Evolutionary conservation across 768 basidiomycete genomes (phyloP).

Genomic region (Boletus sensibilis): DNA sequence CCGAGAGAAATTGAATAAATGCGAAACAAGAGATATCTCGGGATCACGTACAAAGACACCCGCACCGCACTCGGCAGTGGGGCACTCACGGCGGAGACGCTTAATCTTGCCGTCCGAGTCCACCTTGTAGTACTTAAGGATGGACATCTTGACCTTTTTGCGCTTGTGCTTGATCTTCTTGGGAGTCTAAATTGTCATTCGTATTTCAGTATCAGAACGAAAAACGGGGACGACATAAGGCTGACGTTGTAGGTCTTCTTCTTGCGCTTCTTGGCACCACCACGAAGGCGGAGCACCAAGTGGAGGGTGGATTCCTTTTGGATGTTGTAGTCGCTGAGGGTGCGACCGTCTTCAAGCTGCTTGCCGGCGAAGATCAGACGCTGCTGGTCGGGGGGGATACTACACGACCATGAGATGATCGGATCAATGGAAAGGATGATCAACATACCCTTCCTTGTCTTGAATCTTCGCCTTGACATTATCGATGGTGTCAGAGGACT

Average conservation of each 20-base stretch:
- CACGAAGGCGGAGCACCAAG: constrained; percentile 94
- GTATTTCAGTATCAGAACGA: constrained; percentile 4
- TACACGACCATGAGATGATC: constrained; percentile 28
- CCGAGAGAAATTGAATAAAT: constrained; percentile 7
- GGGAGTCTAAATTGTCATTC: constrained; percentile 60
- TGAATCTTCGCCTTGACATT: constrained; percentile 98
- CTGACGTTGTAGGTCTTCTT: constrained; percentile 98
- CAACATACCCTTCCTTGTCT: constrained; percentile 87
- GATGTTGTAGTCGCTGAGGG: constrained; percentile 93
- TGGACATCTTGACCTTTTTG: constrained; percentile 99
- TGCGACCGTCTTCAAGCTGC: constrained; percentile 98
- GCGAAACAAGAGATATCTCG: not conserved
- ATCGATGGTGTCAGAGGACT: constrained; percentile 96
- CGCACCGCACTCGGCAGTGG: constrained; percentile 77
- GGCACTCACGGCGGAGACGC: constrained; percentile 97
- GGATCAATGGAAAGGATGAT: not conserved
- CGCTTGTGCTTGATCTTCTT: constrained; percentile 99
- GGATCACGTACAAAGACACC: constrained; percentile 72
- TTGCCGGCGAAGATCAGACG: constrained; percentile 99
- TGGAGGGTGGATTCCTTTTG: constrained; percentile 99
- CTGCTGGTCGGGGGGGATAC: constrained; percentile 93
- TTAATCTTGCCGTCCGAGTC: constrained; percentile 99
- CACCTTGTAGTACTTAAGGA: constrained; percentile 99
- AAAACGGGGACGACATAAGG: constrained; percentile 7
- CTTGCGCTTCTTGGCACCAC: constrained; percentile 99